These are phyloP conservation scores for Vanrija pseudolonga DNA, from an alignment of 1,284 basidiomycete genomes.

Conservation along the genomic window DNA sequence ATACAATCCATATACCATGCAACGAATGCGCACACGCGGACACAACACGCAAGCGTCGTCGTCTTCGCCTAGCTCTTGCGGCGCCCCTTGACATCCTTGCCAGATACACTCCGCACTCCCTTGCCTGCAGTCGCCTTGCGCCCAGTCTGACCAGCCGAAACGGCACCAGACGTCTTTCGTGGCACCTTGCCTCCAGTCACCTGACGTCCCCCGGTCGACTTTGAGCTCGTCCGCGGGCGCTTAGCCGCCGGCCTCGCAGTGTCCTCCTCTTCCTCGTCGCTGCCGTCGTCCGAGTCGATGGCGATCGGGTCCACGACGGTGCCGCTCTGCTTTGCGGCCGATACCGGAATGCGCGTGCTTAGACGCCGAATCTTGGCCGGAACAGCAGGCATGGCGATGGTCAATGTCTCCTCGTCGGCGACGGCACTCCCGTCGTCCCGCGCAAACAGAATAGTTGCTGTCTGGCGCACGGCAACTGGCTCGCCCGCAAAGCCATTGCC, in stretches of 20 bases:
- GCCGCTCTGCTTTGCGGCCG: constrained; percentile 3
- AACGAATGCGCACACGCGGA: not conserved
- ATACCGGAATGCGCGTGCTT: not conserved
- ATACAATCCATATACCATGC: not conserved
- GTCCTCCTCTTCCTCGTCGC: constrained; percentile 18
- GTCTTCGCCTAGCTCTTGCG: constrained; percentile 4
- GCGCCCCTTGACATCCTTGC: constrained; percentile 7
- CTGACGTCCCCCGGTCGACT: constrained; percentile 15
- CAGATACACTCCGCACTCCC: constrained; percentile 1
- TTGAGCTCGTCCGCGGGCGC: constrained; percentile 16
- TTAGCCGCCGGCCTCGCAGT: constrained; percentile 17
- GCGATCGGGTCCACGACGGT: constrained; percentile 36
- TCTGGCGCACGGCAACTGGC: constrained; percentile 26
- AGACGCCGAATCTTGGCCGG: constrained; percentile 4
- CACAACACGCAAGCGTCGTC: not conserved
- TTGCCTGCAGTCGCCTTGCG: not conserved
- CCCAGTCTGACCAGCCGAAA: not conserved
- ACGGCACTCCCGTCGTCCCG: constrained; percentile 9
- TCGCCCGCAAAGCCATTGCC: constrained; percentile 42
- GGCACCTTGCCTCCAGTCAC: constrained; percentile 23
- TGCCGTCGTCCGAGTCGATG: constrained; percentile 29
- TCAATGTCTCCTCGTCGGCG: constrained; percentile 1
- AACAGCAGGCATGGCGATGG: not conserved
- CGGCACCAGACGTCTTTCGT: constrained; percentile 4
- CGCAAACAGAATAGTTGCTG: constrained; percentile 26